Evolutionary conservation across 2,329 filamentous ascomycete genomes (phyloP), one percentile per base, ranked within the genome.

Genomic region (Zasmidium citrigriseum): DNA sequence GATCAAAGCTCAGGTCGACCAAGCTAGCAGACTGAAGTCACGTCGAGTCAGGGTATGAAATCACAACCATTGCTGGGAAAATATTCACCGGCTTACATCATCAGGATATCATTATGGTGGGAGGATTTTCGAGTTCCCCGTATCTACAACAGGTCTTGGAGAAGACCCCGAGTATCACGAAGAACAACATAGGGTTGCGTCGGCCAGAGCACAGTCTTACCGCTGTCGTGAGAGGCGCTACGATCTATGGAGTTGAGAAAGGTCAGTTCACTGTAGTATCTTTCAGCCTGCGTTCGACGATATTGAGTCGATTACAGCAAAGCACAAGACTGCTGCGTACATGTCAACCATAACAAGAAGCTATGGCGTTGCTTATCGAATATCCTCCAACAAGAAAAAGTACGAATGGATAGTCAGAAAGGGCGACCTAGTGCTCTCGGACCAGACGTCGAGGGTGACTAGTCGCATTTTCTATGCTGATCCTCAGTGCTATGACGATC

Each of bases 51-150:
- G 21, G 41, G 49, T 29, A 34, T 14, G 23, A 38, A 16, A 34
- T 7, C n/a, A 12, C 24, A 7, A n/a, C 9, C n/a, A 20, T 2
- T 18, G 5, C 29, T 2, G 22, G 12, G 14, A 20, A 2, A 10
- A 38, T 34, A 14, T 20, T 50, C 5, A 50, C 22, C 18, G 27
- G 27, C 27, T 29, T 7, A 29, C 14, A 14, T 29, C 14, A 14
- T 29, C 27, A 41, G 34, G 22, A 34, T 24, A 18, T 47, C 14
- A 48, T 41, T 25, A 23, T 46, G 18, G 52, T 48, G 9, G 52
- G 52, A 3, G 52, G 52, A 48, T 54, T 54, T 24, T 44, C 44
- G 38, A 44, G 44, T 16, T 54, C 52, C 12, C 52, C 52, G n/a
- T 54, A 54, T 23, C 44, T 54, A 3, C 52, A 48, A 23, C 44